Evolutionary conservation across 2,329 filamentous ascomycete species (phyloP).

Genomic region (Claviceps capensis): DNA sequence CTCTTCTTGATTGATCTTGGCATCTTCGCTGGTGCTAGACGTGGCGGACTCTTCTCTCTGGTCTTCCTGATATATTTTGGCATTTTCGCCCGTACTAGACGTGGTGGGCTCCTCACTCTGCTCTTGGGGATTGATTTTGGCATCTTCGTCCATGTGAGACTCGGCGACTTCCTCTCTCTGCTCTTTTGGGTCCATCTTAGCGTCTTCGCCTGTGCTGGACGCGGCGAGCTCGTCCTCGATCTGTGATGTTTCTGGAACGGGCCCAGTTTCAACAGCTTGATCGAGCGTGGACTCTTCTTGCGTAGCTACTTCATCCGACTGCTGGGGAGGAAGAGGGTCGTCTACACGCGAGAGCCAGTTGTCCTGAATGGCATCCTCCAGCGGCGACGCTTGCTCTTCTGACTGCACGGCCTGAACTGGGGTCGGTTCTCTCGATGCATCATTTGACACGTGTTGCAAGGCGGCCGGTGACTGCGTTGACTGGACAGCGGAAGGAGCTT

Average conservation of each 20-base stretch:
- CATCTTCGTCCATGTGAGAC: background rate
- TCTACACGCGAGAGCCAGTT: background rate
- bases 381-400: background rate
- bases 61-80: too few species aligned
- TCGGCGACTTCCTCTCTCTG: conserved; percentile 11
- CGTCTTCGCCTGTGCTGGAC: too few species aligned
- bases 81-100: too few species aligned
- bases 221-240: conserved; percentile 8
- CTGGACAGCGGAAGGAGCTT: background rate
- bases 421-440: background rate
- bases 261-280: background rate
- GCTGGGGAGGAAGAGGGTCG: background rate
- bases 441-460: background rate
- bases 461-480: background rate
- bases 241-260: conserved; percentile 13
- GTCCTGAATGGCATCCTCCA: background rate
- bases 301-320: background rate
- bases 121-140: background rate
- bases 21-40: background rate
- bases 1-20: background rate
- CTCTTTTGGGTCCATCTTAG: too few species aligned
- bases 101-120: conserved; percentile 3
- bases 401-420: background rate
- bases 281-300: background rate
- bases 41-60: conserved; percentile 11